Evolutionary conservation across 345 rosid species (phyloP).

Genomic region (Pistacia integerrima): DNA sequence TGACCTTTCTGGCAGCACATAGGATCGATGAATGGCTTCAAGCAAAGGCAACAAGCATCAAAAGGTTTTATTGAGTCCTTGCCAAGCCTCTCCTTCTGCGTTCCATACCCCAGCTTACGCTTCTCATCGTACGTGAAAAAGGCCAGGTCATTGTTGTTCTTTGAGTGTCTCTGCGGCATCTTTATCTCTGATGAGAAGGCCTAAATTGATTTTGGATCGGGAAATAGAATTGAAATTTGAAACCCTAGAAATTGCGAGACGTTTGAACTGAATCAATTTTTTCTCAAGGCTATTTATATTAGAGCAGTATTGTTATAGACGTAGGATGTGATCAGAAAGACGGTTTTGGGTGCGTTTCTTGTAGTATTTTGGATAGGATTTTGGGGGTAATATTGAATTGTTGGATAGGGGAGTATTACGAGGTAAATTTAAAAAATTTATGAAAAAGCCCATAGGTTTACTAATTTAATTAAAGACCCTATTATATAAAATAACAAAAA

Average conservation of each 20-base stretch:
- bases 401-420: no score
- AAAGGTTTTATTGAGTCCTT: conserved; percentile 94
- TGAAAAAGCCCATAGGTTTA: no score
- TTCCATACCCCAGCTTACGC: conserved; percentile 88
- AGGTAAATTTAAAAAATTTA: no score
- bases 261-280: no score
- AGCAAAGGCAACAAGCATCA: conserved; percentile 92
- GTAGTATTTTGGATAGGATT: no score
- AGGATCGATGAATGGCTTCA: conserved; percentile 86
- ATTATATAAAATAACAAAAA: no score
- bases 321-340: not conserved
- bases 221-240: conserved; percentile 10
- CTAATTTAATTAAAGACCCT: no score
- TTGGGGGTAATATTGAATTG: no score
- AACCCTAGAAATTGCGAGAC: conserved; percentile 33
- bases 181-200: not conserved
- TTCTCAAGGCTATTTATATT: not conserved
- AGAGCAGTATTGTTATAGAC: not conserved
- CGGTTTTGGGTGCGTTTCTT: no score
- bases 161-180: conserved; percentile 98
- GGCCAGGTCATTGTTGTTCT: conserved; percentile 95
- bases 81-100: conserved; percentile 94
- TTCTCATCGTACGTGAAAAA: conserved; percentile 99
- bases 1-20: conserved; percentile 94
- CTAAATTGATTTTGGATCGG: not conserved